Percentiles rank a stretch among this genome's conserved stretches.
phyloP scores from a whole-genome alignment of 2,329 filamentous ascomycete genomes.

The Lachnellula hyalina region DNA sequence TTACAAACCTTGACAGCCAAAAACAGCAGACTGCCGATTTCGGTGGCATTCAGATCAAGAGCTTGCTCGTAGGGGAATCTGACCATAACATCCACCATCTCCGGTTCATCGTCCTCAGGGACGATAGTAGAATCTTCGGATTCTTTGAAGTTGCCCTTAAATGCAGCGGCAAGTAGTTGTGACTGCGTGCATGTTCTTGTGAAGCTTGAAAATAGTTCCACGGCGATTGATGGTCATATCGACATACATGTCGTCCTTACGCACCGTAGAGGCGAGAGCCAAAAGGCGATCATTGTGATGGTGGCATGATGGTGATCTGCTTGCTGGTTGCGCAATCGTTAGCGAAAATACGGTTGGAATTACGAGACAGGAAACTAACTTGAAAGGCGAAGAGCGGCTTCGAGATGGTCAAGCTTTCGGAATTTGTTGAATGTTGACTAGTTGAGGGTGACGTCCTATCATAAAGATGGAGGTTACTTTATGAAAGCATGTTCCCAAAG shows the following conservation, averaged over 20 bases:
- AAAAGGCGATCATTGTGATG: neutral
- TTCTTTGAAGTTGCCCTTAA: neutral
- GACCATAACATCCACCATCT: neutral
- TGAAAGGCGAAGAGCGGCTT: too few relatives aligned
- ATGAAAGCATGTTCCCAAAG: too few relatives aligned
- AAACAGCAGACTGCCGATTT: neutral
- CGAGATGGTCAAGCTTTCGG: too few relatives aligned
- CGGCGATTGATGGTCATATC: constrained; percentile 5
- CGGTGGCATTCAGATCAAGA: neutral
- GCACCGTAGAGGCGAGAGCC: neutral
- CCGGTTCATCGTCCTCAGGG: neutral
- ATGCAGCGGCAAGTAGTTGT: constrained; percentile 1
- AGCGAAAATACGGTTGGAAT: too few relatives aligned
- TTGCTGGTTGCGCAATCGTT: neutral
- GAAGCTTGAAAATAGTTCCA: constrained; percentile 9
- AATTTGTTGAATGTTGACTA: too few relatives aligned
- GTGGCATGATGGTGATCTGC: neutral
- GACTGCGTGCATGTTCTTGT: constrained; percentile 10
- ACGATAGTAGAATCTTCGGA: neutral
- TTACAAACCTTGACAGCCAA: neutral
- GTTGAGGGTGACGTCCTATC: too few relatives aligned
- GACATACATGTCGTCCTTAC: constrained; percentile 2
- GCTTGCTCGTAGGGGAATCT: neutral
- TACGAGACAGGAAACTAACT: too few relatives aligned
- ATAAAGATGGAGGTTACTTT: neutral